Evolutionary conservation across 495 filamentous ascomycete genomes (phyloP).

Genomic region (Bathelium albidoporum): DNA sequence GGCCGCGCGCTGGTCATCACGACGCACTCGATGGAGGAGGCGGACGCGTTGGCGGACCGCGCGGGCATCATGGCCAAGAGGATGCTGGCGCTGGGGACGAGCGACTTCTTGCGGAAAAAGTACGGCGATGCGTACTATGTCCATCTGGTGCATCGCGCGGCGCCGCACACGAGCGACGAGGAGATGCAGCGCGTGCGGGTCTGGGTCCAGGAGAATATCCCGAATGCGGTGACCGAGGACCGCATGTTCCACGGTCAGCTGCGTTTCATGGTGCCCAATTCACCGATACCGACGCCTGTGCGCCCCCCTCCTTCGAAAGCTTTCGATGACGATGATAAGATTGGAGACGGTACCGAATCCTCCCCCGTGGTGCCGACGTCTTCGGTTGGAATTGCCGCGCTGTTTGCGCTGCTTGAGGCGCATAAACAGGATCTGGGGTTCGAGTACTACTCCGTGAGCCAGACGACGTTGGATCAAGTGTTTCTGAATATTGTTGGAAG

Average conservation of each 20-base stretch:
- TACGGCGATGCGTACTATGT: constrained; percentile 56
- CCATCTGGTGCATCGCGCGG: constrained; percentile 62
- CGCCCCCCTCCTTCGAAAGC: neutral
- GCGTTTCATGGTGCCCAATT: constrained; percentile 57
- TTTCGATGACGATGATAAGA: constrained; percentile 7
- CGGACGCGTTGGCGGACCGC: constrained; percentile 57
- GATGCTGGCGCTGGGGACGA: constrained; percentile 62
- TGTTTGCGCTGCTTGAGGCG: constrained; percentile 64
- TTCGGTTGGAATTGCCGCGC: constrained; percentile 40
- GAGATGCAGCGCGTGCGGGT: constrained; percentile 52
- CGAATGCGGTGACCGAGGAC: constrained; percentile 53
- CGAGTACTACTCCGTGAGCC: constrained; percentile 69
- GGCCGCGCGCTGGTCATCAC: constrained; percentile 47
- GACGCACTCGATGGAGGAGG: constrained; percentile 74
- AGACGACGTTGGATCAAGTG: constrained; percentile 78
- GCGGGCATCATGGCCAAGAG: constrained; percentile 61
- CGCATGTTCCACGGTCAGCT: constrained; percentile 75
- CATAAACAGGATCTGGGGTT: constrained; percentile 54
- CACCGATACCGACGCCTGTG: constrained; percentile 5
- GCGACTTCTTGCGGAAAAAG: constrained; percentile 45
- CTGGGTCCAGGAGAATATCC: constrained; percentile 51
- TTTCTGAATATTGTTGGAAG: constrained; percentile 71
- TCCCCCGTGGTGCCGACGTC: neutral
- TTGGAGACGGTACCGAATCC: neutral
- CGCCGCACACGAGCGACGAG: constrained; percentile 55